Evolutionary conservation across 1,139 yeast species (phyloP), one percentile per base, ranked within the genome.

Genomic region (Kodamaea suecica): DNA sequence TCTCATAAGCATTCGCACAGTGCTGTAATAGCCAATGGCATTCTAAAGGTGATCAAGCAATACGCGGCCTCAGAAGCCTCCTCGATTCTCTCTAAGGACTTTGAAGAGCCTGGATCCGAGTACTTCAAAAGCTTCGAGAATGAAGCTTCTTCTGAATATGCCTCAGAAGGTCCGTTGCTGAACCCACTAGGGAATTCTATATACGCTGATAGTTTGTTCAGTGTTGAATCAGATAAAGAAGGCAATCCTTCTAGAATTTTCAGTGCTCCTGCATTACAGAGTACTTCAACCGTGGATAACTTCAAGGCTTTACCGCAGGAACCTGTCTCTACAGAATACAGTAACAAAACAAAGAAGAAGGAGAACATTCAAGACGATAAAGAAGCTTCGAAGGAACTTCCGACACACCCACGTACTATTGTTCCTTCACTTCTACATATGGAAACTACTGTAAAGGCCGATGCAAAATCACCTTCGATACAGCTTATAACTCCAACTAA

Each of bases 131-230:
- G n/a, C n/a, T 23, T 23, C n/a, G 13, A n/a, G 11, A n/a, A 27
- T 8, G 30, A 36, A 17, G 29, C 15, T n/a, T 15, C 26, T 16
- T 34, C 40, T 15, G 31, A 31, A 33, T 30, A 33, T 25, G 24
- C 37, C 2, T 30, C 29, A 30, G 35, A 30, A 17, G 29, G 26
- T 17, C 35, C 40, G 10, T 30, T 37, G 14, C 38, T 13, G 13
- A 29, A 32, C 12, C 30, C 31, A 4, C 25, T 38, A 20, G 38
- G 34, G 2, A 24, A 35, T 12, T 16, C 27, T 4, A 17, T 8
- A 20, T 39, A 36, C 20, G 41, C 37, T 12, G 44, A 39, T 16
- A 41, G 44, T 31, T 31, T 41, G 13, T 39, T 40, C 25, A 39
- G 42, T 17, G 17, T 34, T 15, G 30, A 29, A 7, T 20, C 24